Base-by-base conservation (phyloP, 2,329 filamentous ascomycete genomes). In the Fusarium odoratissimum region DNA sequence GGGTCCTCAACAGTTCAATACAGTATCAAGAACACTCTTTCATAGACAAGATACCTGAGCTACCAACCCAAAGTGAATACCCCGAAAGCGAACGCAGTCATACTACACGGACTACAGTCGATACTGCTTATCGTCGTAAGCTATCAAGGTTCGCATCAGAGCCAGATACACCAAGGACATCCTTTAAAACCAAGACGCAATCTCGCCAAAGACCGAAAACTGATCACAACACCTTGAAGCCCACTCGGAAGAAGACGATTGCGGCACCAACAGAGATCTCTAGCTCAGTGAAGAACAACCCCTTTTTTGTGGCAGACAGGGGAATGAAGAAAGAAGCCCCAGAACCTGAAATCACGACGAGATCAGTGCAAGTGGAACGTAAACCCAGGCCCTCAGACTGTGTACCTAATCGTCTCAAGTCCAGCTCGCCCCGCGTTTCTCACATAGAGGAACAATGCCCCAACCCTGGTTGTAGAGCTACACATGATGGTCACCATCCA, bases 221-320 rank as follows among this genome's bases (percentile, higher is more conserved):
- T n/a, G 60, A 51, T 31, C 61, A 51, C 25, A 40, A 44, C 45
- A 21, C 21, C 55, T 57, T 67, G n/a, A 67, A 74, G 28, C 30
- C 60, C 13, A 46, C 23, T 30, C 44, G 58, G 31, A 70, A 62
- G 38, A 66, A 67, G 40, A 70, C 64, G 28, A 62, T 64, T 30
- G 61, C 64, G 19, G 59, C 52, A n/a, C 60, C 59, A 16, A 71
- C 61, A n/a, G 54, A 55, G 25, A 45, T 71, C 16, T 71, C 73
- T 14, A 49, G 46, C 13, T 67, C 65, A 1, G 70, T 82, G 23
- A 77, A 67, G 40, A 77, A 77, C 40, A 82, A 80, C 35, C 79
- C 80, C 8, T 82, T 82, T 60, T 73, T 81, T 55, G 64, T 79
- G 54, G 77, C 78, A 40, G 80, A 82, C 63, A 74, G 67, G 33